phyloP scores from a whole-genome alignment of 2,329 filamentous ascomycete species.

The Orbilia blumenaviensis region DNA sequence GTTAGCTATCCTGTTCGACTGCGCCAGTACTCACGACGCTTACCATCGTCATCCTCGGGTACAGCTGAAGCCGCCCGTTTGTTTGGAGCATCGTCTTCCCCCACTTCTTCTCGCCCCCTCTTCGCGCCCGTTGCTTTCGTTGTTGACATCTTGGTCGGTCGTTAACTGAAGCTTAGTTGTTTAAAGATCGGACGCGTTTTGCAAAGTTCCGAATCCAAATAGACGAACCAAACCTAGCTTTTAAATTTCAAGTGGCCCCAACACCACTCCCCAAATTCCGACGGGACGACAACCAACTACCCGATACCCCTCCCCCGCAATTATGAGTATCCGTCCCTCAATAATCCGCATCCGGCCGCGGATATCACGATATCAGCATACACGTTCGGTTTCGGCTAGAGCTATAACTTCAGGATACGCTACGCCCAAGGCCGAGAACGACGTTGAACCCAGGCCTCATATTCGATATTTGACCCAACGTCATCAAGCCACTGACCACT shows the following conservation, averaged over 20 bases:
- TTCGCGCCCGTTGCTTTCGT: constrained; percentile 8
- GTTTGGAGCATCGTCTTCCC: constrained; percentile 36
- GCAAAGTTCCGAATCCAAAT: constrained; percentile 11
- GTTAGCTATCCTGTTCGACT: not conserved
- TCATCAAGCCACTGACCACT: not conserved
- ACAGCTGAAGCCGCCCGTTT: constrained; percentile 34
- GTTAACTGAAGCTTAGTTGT: not conserved
- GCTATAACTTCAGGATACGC: not conserved
- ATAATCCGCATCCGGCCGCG: not conserved
- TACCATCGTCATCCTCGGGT: constrained; percentile 44
- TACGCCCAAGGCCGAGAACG: not conserved
- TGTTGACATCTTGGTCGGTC: constrained; percentile 17
- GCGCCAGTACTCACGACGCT: not conserved
- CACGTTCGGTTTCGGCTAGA: not conserved
- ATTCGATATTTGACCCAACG: not conserved
- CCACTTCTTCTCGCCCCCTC: constrained; percentile 34
- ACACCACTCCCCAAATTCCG: constrained; percentile 2
- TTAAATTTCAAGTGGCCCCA: not conserved
- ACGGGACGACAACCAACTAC: not conserved
- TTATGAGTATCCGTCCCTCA: constrained; percentile 9
- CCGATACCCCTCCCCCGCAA: constrained; percentile 4
- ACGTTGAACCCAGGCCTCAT: not conserved
- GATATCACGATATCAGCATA: not conserved
- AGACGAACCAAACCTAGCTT: not conserved
- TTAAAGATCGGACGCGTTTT: constrained; percentile 16